Base-by-base conservation (phyloP, 2,329 filamentous ascomycete species). In the Calonectria pauciramosa region DNA sequence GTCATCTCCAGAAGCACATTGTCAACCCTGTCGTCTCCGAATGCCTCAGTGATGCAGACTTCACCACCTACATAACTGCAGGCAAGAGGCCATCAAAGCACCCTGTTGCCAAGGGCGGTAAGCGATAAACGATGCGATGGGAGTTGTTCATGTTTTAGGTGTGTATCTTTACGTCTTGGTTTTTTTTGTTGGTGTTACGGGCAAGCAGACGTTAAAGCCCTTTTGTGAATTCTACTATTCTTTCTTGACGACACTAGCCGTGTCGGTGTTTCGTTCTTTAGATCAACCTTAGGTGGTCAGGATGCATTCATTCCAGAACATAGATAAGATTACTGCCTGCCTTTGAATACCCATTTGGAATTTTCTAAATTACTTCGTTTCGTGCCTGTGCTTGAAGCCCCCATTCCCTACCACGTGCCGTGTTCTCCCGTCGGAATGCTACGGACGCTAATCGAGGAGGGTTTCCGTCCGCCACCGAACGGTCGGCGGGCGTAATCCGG, bases 1-100 rank as follows among this genome's bases (percentile, higher is more conserved):
- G 86, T 32, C 89, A 89, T 18, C 78, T 86, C 3, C 83, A 84
- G 70, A 82, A 82, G 30, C 85, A 86, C 66, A 79, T 85, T 36
- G 78, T 84, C 59, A 86, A 86, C 70, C 85, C 85, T 8, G 82
- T 86, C 7, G 84, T 86, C 20, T 80, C 81, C 38, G 83, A 86
- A 66, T 86, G 84, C 71, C 78, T 86, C 10, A 84, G 84, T 23
- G 85, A 86, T 51, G 84, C 84, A 28, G 77, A 83, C 47, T 86
- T 85, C 66, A 74, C 74, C 65, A 77, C 79, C 30, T 47, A 68
- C n/a, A 30, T 9, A 13, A 11, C 34, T 26, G 13, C 41, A 10
- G 4, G 32, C 11, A 73, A 69, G 51, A 73, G 56, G 47, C 32
- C 38, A 18, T 14, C 64, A 20, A 70, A 70, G 30, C 59, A 56